These are phyloP conservation scores for Cutaneotrichosporon spelunceum DNA, from an alignment of 1,284 basidiomycete species.

Conservation along the genomic window DNA sequence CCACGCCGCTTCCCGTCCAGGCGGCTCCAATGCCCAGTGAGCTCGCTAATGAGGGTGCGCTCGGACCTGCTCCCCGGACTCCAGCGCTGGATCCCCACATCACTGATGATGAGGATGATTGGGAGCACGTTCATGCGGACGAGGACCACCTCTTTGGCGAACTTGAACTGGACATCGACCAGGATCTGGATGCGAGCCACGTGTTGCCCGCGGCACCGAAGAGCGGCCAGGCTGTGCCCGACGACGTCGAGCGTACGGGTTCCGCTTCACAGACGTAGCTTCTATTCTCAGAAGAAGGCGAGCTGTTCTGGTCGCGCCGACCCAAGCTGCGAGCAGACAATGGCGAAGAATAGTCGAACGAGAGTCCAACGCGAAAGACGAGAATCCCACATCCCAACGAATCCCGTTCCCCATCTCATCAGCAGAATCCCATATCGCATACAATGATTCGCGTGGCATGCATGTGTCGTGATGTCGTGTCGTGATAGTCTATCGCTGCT, in stretches of 20 bases:
- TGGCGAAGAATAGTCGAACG: background rate
- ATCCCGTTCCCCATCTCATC: background rate
- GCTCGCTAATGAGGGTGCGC: background rate
- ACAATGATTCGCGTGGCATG: conserved; percentile 10
- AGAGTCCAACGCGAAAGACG: background rate
- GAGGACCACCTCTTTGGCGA: conserved; percentile 43
- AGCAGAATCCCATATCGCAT: conserved; percentile 7
- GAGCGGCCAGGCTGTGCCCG: background rate
- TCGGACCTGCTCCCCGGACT: background rate
- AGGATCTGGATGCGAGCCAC: background rate
- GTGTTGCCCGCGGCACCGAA: background rate
- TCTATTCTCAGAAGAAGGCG: background rate
- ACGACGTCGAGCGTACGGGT: background rate
- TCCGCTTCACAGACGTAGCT: background rate
- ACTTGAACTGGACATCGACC: conserved; percentile 33
- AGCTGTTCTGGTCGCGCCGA: background rate
- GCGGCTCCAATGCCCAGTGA: background rate
- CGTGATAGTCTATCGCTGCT: conserved; percentile 12
- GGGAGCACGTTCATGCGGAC: conserved; percentile 39
- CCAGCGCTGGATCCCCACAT: conserved; percentile 6
- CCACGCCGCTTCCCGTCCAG: background rate
- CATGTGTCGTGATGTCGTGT: conserved; percentile 12
- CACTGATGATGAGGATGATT: conserved; percentile 32
- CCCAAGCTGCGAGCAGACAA: background rate
- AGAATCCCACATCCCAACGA: background rate